Base-by-base conservation (phyloP, 2,329 filamentous ascomycete species). In the Metarhizium rileyi region DNA sequence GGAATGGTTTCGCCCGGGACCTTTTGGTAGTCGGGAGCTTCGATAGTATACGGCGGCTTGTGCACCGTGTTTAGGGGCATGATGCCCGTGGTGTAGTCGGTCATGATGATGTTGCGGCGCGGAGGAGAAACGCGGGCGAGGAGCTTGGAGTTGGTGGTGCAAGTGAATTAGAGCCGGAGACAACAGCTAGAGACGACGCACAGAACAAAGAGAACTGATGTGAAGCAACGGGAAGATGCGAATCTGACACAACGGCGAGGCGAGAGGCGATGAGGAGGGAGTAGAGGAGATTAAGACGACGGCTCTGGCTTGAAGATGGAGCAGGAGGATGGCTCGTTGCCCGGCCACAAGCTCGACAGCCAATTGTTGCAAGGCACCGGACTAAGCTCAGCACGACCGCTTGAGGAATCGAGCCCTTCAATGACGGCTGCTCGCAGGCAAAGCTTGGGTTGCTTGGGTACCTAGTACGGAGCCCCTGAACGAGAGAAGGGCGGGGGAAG, bases 1-100 rank as follows among this genome's bases (percentile, higher is more conserved):
- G 90, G 89, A 56, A 89, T 83, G 46, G 90, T 91, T 73, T 95
- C 89, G 71, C 89, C 89, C 5, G 84, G 75, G 53, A 86, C 77
- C 58, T 83, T 81, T 62, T 82, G 69, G 56, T 74, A 80, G 59
- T 83, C 86, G 16, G 85, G 72, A 10, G 77, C 80, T 59, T 93
- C 86, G 61, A 90, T 72, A 50, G 84, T 84, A 72, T 84, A 91
- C 14, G 88, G 87, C 30, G 82, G 78, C 66, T 82, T 81, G 68
- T 85, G 83, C 60, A 78, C 72, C 68, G 78, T 78, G 60, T 74
- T 68, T 54, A 81, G 63, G 53, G 78, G 78, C 62, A 74, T 68
- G 26, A 72, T 64, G 55, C 72, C 72, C 59, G 60, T 59, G 49
- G 59, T 69, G 64, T 67, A 72, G 57, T 67, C 61, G 48, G 44